These are phyloP conservation scores for Leptographium procerum DNA, from an alignment of 2,329 filamentous ascomycete genomes.

Conservation along the genomic window DNA sequence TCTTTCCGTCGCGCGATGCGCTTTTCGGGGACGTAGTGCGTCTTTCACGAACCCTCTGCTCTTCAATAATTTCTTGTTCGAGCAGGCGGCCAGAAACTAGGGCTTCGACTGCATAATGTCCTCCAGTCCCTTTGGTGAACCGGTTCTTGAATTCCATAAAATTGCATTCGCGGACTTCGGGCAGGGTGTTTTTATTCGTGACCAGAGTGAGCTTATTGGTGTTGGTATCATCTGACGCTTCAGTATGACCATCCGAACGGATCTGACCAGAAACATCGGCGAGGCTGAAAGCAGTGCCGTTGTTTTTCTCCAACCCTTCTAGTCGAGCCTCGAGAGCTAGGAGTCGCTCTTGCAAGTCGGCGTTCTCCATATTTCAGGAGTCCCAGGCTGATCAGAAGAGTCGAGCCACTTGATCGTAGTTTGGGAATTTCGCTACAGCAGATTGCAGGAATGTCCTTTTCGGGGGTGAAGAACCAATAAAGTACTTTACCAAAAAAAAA, in stretches of 20 bases:
- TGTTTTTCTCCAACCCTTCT: background rate
- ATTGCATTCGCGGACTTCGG: slow-evolving; percentile 21
- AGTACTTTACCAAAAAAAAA: too few species aligned
- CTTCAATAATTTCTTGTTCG: slow-evolving; percentile 7
- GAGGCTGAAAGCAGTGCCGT: background rate
- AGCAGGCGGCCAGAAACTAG: slow-evolving; percentile 14
- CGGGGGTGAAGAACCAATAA: background rate
- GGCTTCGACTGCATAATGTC: slow-evolving; percentile 27
- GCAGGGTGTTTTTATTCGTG: slow-evolving; percentile 16
- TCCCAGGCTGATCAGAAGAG: background rate
- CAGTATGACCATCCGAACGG: background rate
- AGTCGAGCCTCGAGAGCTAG: background rate
- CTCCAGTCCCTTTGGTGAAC: slow-evolving; percentile 17
- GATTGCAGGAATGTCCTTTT: background rate
- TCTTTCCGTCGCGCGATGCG: background rate
- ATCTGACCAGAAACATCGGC: background rate
- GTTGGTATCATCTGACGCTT: background rate
- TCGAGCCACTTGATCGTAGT: background rate
- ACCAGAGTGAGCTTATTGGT: background rate
- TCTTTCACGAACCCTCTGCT: slow-evolving; percentile 12
- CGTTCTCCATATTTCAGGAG: background rate
- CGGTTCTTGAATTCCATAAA: slow-evolving; percentile 33
- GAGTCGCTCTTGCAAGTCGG: background rate
- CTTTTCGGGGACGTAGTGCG: background rate
- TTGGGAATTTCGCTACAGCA: background rate